These are phyloP conservation scores for Aristolochia fimbriata DNA, from an alignment of 164 flowering plant genomes.

Conservation along the genomic window DNA sequence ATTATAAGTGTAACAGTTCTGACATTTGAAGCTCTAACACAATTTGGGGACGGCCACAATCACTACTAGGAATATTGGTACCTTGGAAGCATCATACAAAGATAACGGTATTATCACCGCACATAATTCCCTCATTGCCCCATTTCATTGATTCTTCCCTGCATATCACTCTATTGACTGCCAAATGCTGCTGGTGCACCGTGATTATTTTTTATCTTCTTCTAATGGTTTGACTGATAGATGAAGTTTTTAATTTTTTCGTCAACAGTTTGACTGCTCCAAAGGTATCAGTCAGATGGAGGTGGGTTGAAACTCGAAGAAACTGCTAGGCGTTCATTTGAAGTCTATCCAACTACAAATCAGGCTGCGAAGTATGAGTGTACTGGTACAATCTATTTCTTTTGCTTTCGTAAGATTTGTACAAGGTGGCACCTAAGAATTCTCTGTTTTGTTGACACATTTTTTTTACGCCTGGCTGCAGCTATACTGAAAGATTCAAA, in stretches of 20 bases:
- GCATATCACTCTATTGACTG: too few species aligned
- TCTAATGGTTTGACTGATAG: neutral
- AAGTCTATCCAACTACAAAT: conserved; percentile 60
- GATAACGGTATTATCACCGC: conserved; percentile 46
- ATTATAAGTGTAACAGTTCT: conserved; percentile 65
- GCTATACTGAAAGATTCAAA: conserved; percentile 89
- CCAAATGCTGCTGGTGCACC: too few species aligned
- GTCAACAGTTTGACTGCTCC: conserved; percentile 1
- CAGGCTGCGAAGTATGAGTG: conserved; percentile 73
- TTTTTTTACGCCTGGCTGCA: conserved; percentile 29
- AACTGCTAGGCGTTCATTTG: conserved; percentile 42
- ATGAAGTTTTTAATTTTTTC: neutral
- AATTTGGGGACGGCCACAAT: conserved; percentile 75
- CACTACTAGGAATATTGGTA: conserved; percentile 64
- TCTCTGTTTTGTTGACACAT: neutral
- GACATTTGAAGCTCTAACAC: conserved; percentile 88
- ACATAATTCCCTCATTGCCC: neutral
- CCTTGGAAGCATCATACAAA: conserved; percentile 93
- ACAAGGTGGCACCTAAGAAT: neutral
- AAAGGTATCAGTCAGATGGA: conserved; percentile 2
- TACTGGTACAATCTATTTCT: conserved; percentile 33
- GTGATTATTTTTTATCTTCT: too few species aligned
- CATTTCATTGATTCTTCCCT: neutral
- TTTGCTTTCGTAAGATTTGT: neutral
- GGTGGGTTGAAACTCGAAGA: conserved; percentile 49